A percentile compares a stretch with the other conserved stretches of the same genome.
Conservation (phyloP, 176 grass and related monocot species). For the Olyra latifolia region DNA sequence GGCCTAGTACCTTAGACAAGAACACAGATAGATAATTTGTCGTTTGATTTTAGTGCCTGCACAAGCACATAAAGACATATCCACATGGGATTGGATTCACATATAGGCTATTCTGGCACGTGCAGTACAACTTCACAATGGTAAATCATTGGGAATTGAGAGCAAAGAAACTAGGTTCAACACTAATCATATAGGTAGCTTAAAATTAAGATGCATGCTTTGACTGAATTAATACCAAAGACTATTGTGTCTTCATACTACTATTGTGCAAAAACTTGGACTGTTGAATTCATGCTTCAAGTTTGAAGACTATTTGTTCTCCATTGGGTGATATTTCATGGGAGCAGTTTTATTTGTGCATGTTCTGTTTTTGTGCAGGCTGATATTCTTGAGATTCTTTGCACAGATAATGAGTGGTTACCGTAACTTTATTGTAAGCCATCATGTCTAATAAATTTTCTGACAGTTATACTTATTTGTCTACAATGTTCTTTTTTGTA, state of each 20-base stretch:
- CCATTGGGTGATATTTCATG: conserved; percentile 3
- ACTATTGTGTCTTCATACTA: conserved; percentile 5
- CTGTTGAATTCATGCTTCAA: conserved; percentile 6
- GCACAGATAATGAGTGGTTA: conserved; percentile 93
- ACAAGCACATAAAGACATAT: conserved; percentile 3
- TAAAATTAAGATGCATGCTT: conserved; percentile 21
- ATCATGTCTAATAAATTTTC: conserved; percentile 32
- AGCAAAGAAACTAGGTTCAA: conserved; percentile 1
- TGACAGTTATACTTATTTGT: conserved; percentile 9
- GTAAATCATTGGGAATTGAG: neutral
- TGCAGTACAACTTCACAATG: neutral
- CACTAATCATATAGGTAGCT: neutral
- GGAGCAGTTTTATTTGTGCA: conserved; percentile 40
- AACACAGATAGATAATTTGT: conserved; percentile 3
- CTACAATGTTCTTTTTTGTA: conserved; percentile 17
- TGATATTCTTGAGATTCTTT: conserved; percentile 99
- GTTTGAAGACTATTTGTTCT: conserved; percentile 20
- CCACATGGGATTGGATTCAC: conserved; percentile 23
- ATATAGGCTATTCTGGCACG: conserved; percentile 16
- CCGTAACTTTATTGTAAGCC: conserved; percentile 98
- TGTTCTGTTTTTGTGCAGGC: conserved; percentile 60
- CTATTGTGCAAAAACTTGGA: neutral
- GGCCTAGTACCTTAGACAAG: neutral
- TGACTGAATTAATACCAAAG: neutral
- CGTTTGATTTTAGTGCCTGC: neutral